These are phyloP conservation scores for Coniella vitis DNA, from an alignment of 2,329 filamentous ascomycete genomes.

Conservation along the genomic window DNA sequence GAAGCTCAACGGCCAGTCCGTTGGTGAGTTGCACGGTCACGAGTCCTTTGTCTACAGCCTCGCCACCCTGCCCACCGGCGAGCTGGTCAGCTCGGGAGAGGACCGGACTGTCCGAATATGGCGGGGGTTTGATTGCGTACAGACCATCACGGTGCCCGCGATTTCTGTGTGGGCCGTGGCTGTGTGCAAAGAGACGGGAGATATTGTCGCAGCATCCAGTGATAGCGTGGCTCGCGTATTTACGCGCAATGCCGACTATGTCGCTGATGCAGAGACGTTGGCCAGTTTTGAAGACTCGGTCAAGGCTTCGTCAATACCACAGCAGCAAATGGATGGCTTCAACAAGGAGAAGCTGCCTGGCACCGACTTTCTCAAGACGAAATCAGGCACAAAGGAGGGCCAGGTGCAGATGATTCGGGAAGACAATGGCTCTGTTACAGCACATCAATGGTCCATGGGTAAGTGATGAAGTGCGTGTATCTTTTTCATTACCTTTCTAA, in stretches of 20 bases:
- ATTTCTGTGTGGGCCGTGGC: constrained; percentile 95
- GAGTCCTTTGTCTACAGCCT: constrained; percentile 93
- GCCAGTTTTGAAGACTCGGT: constrained; percentile 76
- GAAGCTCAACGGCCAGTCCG: constrained; percentile 69
- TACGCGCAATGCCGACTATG: constrained; percentile 61
- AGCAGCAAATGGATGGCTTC: constrained; percentile 74
- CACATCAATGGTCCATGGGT: constrained; percentile 76
- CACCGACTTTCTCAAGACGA: constrained; percentile 74
- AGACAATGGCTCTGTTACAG: constrained; percentile 71
- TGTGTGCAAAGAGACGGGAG: constrained; percentile 73
- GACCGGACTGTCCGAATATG: constrained; percentile 91
- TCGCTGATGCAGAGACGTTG: constrained; percentile 62
- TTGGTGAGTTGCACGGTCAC: constrained; percentile 77
- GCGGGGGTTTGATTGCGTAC: constrained; percentile 74
- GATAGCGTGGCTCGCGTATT: constrained; percentile 83
- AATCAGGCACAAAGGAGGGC: constrained; percentile 88
- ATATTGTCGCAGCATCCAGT: constrained; percentile 90
- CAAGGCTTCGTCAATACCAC: constrained; percentile 76
- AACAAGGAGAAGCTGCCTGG: constrained; percentile 91
- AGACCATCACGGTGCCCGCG: constrained; percentile 94
- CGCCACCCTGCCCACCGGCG: constrained; percentile 68
- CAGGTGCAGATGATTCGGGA: constrained; percentile 91
- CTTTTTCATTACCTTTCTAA: constrained; percentile 6
- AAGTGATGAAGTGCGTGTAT: neutral
- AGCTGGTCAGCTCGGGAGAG: constrained; percentile 86